These are phyloP conservation scores for Penicillium sp. DNA, from an alignment of 2,329 filamentous ascomycete species.

Conservation along the genomic window DNA sequence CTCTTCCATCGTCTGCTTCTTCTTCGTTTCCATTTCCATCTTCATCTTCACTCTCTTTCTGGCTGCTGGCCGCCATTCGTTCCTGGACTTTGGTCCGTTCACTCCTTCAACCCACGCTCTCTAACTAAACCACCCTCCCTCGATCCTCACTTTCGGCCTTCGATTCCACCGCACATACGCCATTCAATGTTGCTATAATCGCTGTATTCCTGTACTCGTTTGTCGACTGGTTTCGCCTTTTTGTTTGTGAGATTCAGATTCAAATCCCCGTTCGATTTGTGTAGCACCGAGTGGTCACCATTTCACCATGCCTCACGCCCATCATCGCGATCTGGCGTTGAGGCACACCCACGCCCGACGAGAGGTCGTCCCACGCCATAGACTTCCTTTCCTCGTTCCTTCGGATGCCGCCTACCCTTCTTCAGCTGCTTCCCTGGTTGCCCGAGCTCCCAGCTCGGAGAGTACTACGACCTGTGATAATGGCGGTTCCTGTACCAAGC, in stretches of 20 bases:
- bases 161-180: neutral
- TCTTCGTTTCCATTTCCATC: slow-evolving; percentile 10
- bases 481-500: slow-evolving; percentile 61
- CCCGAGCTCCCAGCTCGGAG: slow-evolving; percentile 28
- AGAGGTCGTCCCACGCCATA: slow-evolving; percentile 31
- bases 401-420: slow-evolving; percentile 12
- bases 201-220: neutral
- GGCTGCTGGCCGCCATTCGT: slow-evolving; percentile 32
- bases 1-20: slow-evolving; percentile 22
- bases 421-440: slow-evolving; percentile 32
- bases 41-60: slow-evolving; percentile 18
- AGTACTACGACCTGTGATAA: slow-evolving; percentile 22
- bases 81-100: slow-evolving; percentile 27
- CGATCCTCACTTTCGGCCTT: neutral
- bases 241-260: neutral
- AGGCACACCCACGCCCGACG: slow-evolving; percentile 27
- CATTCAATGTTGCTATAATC: slow-evolving; percentile 19
- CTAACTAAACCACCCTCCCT: neutral
- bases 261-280: neutral
- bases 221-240: slow-evolving; percentile 19
- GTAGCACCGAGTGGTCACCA: neutral
- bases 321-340: slow-evolving; percentile 32
- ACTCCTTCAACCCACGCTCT: slow-evolving; percentile 26
- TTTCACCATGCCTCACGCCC: slow-evolving; percentile 23
- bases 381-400: slow-evolving; percentile 28